Evolutionary conservation across 2,329 filamentous ascomycete genomes (phyloP), one percentile per base, ranked within the genome.

Genomic region (Thermoascus crustaceus): DNA sequence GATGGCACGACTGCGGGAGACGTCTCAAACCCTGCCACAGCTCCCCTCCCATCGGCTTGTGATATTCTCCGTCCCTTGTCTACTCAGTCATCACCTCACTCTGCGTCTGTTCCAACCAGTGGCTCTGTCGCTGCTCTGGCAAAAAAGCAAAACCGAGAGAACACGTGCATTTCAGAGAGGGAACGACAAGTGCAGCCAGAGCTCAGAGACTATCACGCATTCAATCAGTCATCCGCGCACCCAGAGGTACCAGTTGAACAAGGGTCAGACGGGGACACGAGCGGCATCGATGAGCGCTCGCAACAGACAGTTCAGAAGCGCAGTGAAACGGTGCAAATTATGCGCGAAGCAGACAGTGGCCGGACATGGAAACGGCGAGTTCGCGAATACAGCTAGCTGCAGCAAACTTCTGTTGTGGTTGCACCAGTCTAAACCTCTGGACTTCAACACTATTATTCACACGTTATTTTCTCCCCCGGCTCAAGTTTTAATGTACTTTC

Each of bases 281-380:
- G 18, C 18, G 11, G 6, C 13, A 8, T 16, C 8, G 26, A 29
- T 5, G 18, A 7, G 18, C n/a, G 18, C 7, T 8, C 32, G 13
- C 27, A 32, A 7, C 13, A 22, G 13, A 23, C 46, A 5, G 40
- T 58, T 13, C 49, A 52, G 35, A 55, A 52, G 38, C 50, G 49
- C 26, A 55, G 40, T 9, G 49, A 61, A 36, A 47, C 49, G 4
- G 45, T 54, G n/a, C 53, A 60, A 32, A 39, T 55, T 30, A 47
- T 61, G 40, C 47, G 44, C 7, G 49, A 57, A 31, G 44, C 41
- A 16, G 57, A 59, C 34, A 57, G 56, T 7, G 37, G 42, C 16
- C 52, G 57, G 14, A 55, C 48, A 18, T 63, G 56, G 53, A 52
- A 48, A 39, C 48, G 60, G 16, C 46, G 54, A 27, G 51, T 61